Evolutionary conservation across 495 filamentous ascomycete species (phyloP).

Genomic region (Aspergillus olivimuriae): DNA sequence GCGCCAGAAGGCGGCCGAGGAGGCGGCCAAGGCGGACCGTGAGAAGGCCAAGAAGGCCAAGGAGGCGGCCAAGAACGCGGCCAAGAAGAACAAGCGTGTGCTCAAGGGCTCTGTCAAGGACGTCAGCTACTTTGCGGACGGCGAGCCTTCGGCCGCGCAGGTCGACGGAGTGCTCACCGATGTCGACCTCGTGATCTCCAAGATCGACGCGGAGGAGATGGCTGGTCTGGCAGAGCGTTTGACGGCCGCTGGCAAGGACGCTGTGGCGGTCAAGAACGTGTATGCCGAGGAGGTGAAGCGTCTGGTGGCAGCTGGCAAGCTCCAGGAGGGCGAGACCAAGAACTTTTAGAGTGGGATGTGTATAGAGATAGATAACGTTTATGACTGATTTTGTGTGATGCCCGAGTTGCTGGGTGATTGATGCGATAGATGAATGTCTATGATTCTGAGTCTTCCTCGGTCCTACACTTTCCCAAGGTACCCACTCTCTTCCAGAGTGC

Average conservation of each 20-base stretch:
- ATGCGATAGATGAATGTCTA: no score
- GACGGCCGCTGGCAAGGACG: slow-evolving; percentile 48
- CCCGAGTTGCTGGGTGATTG: no score
- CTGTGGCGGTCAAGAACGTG: slow-evolving; percentile 56
- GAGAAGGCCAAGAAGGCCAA: slow-evolving; percentile 92
- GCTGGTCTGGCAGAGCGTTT: slow-evolving; percentile 72
- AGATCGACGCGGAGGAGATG: slow-evolving; percentile 85
- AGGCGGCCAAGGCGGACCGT: slow-evolving; percentile 71
- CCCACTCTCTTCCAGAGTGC: no score
- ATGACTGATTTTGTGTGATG: no score
- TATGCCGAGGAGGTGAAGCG: slow-evolving; percentile 66
- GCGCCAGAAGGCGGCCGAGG: slow-evolving; percentile 75
- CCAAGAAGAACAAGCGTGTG: slow-evolving; percentile 99
- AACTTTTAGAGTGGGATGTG: slow-evolving; percentile 35
- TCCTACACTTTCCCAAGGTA: no score
- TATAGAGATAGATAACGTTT: not conserved
- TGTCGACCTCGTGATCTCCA: slow-evolving; percentile 79
- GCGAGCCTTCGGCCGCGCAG: slow-evolving; percentile 60
- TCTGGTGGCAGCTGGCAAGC: slow-evolving; percentile 69
- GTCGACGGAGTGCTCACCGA: slow-evolving; percentile 81
- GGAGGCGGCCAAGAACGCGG: slow-evolving; percentile 93
- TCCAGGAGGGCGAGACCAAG: slow-evolving; percentile 69
- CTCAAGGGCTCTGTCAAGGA: slow-evolving; percentile 89
- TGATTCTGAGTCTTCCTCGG: no score
- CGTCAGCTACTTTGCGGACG: slow-evolving; percentile 74